Evolutionary conservation across 2,329 filamentous ascomycete genomes (phyloP), one percentile per base, ranked within the genome.

Genomic region (Epichloe elymi): DNA sequence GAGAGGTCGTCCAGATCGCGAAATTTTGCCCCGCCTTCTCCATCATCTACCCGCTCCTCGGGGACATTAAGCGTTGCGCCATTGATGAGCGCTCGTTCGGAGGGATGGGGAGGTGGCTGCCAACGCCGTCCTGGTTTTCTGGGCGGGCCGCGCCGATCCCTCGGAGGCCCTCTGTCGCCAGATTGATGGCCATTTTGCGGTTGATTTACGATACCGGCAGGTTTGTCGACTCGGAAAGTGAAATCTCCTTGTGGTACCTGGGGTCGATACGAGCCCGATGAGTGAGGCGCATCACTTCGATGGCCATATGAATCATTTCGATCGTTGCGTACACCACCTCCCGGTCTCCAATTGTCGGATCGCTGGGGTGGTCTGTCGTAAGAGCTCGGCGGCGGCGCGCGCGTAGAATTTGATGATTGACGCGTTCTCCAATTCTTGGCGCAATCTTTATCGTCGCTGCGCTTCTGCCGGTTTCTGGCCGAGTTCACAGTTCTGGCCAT

Each of bases 1-100:
- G 79, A 82, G 26, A 83, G 64, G 15, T 82, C 74, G 36, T 80
- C 75, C 5, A 81, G 47, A 37, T 75, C 63, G 48, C 73, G 71
- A 58, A 76, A 84, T 43, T 74, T 80, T 12, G 71, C 71, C 5
- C 70, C 69, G 1, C 64, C 69, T 3, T 70, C 66, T 6, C 60
- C 64, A 51, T 75, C 69, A 11, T 70, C 71, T 17, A 79, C 66
- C 40, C 71, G 70, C 42, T 75, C 69, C 45, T 74, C 70, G 0
- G 70, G 65, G 14, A 71, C 57, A 8, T 67, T 63, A 36, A 67
- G 62, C 40, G 70, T 69, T 38, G 67, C 63, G 51, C 70, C 68
- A 14, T 68, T 68, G 40, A 81, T 61, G 12, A 82, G 64, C 3
- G 73, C 71, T 19, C 78, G 71, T 57, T 78, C 73, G 0, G 74